Conservation (phyloP, 73 alveolate species). For the Effrenium voratum region DNA sequence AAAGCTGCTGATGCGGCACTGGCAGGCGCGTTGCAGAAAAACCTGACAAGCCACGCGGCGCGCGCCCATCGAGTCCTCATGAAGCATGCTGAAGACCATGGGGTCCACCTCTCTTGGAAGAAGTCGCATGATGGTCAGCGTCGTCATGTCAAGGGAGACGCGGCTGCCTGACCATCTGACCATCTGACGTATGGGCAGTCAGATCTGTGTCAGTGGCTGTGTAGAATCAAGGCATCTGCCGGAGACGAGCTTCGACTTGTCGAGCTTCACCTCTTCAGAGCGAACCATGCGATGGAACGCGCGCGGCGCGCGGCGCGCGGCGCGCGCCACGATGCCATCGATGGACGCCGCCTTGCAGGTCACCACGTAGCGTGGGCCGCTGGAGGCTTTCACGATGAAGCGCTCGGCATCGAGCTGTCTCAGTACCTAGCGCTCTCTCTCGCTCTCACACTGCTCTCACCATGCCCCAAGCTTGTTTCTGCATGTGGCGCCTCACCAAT, state of each 20-base stretch:
- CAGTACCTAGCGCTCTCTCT: too few species aligned
- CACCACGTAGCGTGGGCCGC: slow-evolving; percentile 99
- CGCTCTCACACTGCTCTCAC: neutral
- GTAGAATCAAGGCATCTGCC: too few species aligned
- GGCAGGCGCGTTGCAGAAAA: neutral
- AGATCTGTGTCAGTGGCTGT: too few species aligned
- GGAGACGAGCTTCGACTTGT: slow-evolving; percentile 20
- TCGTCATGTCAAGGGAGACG: slow-evolving; percentile 96
- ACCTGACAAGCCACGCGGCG: neutral
- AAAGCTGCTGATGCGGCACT: neutral
- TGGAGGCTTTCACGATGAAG: slow-evolving; percentile 98
- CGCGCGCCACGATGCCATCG: too few species aligned
- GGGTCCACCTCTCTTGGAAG: slow-evolving; percentile 99
- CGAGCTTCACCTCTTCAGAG: slow-evolving; percentile 39
- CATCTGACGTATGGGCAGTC: too few species aligned
- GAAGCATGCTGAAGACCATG: slow-evolving; percentile 98
- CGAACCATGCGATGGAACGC: too few species aligned
- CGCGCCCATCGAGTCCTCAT: slow-evolving; percentile 95
- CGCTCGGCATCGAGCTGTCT: slow-evolving; percentile 95
- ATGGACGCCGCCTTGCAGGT: too few species aligned
- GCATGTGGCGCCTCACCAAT: slow-evolving; percentile 97
- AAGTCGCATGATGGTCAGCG: slow-evolving; percentile 99
- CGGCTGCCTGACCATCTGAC: too few species aligned
- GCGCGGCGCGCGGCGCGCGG: too few species aligned
- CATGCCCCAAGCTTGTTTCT: neutral